Evolutionary conservation across 306 rosid genomes (phyloP), one percentile per base, ranked within the genome.

Genomic region (Sophora flavescens): DNA sequence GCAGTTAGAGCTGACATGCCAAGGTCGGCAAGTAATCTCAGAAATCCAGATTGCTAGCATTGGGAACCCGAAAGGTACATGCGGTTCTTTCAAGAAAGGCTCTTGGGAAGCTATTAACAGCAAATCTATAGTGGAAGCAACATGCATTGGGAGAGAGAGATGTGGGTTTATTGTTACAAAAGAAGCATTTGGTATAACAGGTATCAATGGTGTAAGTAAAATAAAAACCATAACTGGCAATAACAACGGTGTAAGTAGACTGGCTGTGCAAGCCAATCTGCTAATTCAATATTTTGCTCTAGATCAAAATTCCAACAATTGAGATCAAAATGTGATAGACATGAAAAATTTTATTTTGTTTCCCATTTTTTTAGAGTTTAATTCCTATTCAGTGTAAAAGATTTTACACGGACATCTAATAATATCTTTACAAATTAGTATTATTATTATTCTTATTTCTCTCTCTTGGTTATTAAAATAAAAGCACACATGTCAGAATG

Each of bases 191-290:
- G 58, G 73, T 47, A 2, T 7, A 6, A 53, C 4, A 0, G 14
- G 4, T 5, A 3, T 13, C 15, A 26, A 56, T 41, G 66, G 65
- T 0, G n/a, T 0, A 18, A 13, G 9, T 1, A 59, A 47, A 32
- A 51, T 71, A 35, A 35, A 35, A 4, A 67, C 18, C 32, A 2
- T 7, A 6, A 53, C 4, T 0, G 8, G 6, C 4, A 33, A 12
- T 5, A 7, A 35, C 15, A 38, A 56, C 17, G 66, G 65, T 1
- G n/a, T 0, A 18, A 13, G 9, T 1, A 59, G 58, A 32, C 52
- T 79, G 1, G 78, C 66, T 0, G 73, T 79, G 28, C 83, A 79
- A 71, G 83, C 57, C 26, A 8, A 39, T n/a, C 2, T 69, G 69
- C 39, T 50, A 4, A 35, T 6, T 39, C 44, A 39, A 6, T 39